phyloP scores from a whole-genome alignment of 768 basidiomycete species.

The Pleurotus salmoneostramineus region DNA sequence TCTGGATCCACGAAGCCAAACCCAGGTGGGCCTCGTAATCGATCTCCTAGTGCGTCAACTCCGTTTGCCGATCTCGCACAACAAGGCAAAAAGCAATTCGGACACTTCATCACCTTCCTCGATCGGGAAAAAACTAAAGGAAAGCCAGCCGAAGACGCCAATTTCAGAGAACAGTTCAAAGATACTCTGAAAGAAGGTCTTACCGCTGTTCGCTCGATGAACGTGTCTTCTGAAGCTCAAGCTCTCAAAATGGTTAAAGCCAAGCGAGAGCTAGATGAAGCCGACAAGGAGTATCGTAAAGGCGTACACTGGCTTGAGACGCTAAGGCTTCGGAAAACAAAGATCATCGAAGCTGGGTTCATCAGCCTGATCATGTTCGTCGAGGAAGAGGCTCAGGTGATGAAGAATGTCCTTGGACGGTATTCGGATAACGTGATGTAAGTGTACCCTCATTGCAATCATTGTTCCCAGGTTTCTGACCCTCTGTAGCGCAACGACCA shows the following conservation, averaged over 20 bases:
- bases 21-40: slow-evolving; percentile 46
- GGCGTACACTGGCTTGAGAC: slow-evolving; percentile 94
- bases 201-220: slow-evolving; percentile 4
- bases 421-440: slow-evolving; percentile 83
- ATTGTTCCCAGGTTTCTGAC: not conserved
- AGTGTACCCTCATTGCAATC: slow-evolving; percentile 17
- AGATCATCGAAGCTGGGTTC: slow-evolving; percentile 79
- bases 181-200: slow-evolving; percentile 6
- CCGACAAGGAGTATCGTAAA: slow-evolving; percentile 91
- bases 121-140: slow-evolving; percentile 75
- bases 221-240: slow-evolving; percentile 39
- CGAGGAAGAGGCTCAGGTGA: slow-evolving; percentile 59
- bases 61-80: slow-evolving; percentile 86
- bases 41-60: slow-evolving; percentile 79
- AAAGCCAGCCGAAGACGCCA: slow-evolving; percentile 38
- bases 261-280: slow-evolving; percentile 89
- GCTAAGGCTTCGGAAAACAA: slow-evolving; percentile 73
- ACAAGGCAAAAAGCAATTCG: slow-evolving; percentile 85
- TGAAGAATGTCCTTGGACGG: slow-evolving; percentile 62
- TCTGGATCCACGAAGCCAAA: slow-evolving; percentile 43
- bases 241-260: slow-evolving; percentile 76
- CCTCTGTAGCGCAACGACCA: slow-evolving; percentile 65
- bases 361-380: slow-evolving; percentile 84
- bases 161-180: slow-evolving; percentile 4
- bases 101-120: slow-evolving; percentile 80